These are phyloP conservation scores for Biscutella auriculata DNA, from an alignment of 441 rosid genomes.

Conservation along the genomic window DNA sequence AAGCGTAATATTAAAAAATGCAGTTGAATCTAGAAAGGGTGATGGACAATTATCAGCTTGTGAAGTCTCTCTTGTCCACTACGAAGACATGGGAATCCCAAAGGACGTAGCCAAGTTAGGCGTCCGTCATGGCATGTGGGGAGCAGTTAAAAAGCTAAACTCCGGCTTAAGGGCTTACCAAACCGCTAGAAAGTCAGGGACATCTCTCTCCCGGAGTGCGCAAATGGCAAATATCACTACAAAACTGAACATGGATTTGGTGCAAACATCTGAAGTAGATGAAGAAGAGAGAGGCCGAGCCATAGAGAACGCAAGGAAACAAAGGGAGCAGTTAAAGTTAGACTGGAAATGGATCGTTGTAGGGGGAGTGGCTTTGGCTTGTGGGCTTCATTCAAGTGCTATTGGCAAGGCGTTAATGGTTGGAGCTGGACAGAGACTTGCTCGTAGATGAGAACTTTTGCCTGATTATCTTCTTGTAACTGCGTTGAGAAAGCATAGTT, in stretches of 20 bases:
- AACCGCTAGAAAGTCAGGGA: slow-evolving; percentile 47
- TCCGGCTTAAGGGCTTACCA: slow-evolving; percentile 76
- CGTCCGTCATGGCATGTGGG: slow-evolving; percentile 96
- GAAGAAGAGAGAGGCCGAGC: slow-evolving; percentile 35
- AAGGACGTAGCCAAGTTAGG: slow-evolving; percentile 95
- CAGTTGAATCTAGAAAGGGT: slow-evolving; percentile 78
- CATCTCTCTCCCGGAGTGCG: slow-evolving; percentile 53
- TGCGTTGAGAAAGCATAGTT: not conserved
- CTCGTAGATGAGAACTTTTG: slow-evolving; percentile 44
- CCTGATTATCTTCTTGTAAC: not conserved
- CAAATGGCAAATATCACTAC: slow-evolving; percentile 61
- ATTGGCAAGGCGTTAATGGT: slow-evolving; percentile 60
- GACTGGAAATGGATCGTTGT: slow-evolving; percentile 84
- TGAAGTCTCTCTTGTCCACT: slow-evolving; percentile 74
- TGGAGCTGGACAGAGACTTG: slow-evolving; percentile 78
- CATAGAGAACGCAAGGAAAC: slow-evolving; percentile 1
- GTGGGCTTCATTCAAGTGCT: slow-evolving; percentile 62
- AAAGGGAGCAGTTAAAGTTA: slow-evolving; percentile 6
- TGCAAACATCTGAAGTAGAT: slow-evolving; percentile 25
- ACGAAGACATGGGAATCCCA: slow-evolving; percentile 94
- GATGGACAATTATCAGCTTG: slow-evolving; percentile 75
- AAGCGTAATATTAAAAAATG: not conserved
- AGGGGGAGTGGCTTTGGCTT: slow-evolving; percentile 71
- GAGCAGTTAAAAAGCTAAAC: slow-evolving; percentile 73
- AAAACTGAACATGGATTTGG: slow-evolving; percentile 36